Evolutionary conservation across 371 early-diverging fungal species (phyloP), one percentile per base, ranked within the genome.

Genomic region (Nematocida homosporus): DNA sequence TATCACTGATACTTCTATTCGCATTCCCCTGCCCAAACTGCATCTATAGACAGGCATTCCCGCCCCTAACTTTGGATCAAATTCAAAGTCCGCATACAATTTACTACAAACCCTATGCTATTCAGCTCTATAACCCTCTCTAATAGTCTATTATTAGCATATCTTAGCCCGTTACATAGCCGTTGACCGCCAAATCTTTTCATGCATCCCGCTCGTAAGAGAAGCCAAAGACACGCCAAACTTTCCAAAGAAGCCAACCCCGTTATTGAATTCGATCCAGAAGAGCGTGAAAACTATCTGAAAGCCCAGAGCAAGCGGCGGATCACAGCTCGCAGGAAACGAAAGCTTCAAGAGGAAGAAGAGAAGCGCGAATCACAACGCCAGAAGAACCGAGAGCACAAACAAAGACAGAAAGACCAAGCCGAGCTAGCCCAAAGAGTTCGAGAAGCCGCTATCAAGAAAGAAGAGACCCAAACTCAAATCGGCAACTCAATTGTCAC

Each of bases 401-500:
- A 51, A 61, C 34, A 23, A 37, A 72, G 50, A 61, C 40, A 51
- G 40, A 16, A 23, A 32, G 75, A 59, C 18, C 48, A 38, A 34
- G 75, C 75, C 47, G 75, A 72, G 16, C 16, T 72, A 37, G 75
- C 75, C 1, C 41, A 59, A 37, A 72, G 63, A 52, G 61, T 61
- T 16, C 8, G 60, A 8, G 53, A 72, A 3, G 18, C 35, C 5
- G 8, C 60, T 13, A 44, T 27, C 34, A n/a, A 52, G 40, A 27
- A 41, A 30, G 61, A 72, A 34, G 51, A 60, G n/a, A 5, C 10
- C 20, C 25, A 63, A 52, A 29, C 4, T 30, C 18, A 5, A 5
- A 72, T 72, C 34, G 75, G 75, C 60, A 50, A 63, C 52, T 61
- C 75, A 27, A 30, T 63, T 10, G 63, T 72, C 2, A 72, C 75